A percentile compares a stretch with the other conserved stretches of the same genome.
Evolutionary conservation across 2,329 filamentous ascomycete species (phyloP).

Genomic region (Ascochyta pisi): DNA sequence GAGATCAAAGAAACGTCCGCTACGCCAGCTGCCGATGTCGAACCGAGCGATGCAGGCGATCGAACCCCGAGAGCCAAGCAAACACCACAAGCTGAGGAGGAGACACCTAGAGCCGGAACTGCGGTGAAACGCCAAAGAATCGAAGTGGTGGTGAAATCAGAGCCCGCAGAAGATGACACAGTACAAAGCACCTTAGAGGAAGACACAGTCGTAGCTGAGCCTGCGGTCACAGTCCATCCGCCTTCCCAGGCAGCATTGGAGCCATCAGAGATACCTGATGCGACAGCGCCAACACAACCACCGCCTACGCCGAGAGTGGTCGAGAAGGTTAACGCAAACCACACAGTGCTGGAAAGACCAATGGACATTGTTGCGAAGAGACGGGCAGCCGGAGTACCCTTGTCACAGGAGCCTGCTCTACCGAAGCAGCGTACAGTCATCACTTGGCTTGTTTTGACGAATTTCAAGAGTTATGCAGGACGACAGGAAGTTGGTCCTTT

Average conservation of each 20-base stretch:
- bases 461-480: slow-evolving; percentile 99
- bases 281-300: slow-evolving; percentile 48
- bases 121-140: slow-evolving; percentile 55
- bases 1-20: slow-evolving; percentile 3
- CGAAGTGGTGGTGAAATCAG: slow-evolving; percentile 30
- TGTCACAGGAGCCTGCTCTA: slow-evolving; percentile 73
- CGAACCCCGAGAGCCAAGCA: slow-evolving; percentile 9
- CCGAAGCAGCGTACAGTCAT: slow-evolving; percentile 91
- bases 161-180: slow-evolving; percentile 57
- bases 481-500: slow-evolving; percentile 95
- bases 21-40: slow-evolving; percentile 7
- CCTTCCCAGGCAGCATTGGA: slow-evolving; percentile 25
- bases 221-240: slow-evolving; percentile 26
- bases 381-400: slow-evolving; percentile 67
- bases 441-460: slow-evolving; percentile 87
- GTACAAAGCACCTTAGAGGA: slow-evolving; percentile 71
- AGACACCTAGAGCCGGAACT: slow-evolving; percentile 44
- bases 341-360: slow-evolving; percentile 81
- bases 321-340: slow-evolving; percentile 77
- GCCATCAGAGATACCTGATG: slow-evolving; percentile 13
- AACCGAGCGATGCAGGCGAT: slow-evolving; percentile 10
- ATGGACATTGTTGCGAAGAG: slow-evolving; percentile 95
- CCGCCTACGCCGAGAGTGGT: slow-evolving; percentile 49
- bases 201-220: slow-evolving; percentile 27
- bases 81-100: slow-evolving; percentile 5